Evolutionary conservation across 1,284 basidiomycete species (phyloP).

Genomic region (Cutaneotrichosporon dermatis): DNA sequence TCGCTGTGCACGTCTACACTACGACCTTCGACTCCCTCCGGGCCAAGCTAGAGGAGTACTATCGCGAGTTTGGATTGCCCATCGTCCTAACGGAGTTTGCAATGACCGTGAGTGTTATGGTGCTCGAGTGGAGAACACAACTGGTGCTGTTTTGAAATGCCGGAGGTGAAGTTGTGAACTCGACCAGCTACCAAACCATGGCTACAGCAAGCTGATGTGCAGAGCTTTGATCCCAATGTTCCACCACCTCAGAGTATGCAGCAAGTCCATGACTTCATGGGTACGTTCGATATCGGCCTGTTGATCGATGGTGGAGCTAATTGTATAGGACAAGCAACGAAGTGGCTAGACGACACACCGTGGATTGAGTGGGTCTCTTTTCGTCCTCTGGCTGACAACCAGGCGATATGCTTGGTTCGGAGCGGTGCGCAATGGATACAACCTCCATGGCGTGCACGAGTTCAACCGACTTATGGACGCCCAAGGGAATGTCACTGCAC

Average conservation of each 20-base stretch:
- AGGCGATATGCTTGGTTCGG: constrained; percentile 20
- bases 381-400: neutral
- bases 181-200: no score
- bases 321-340: constrained; percentile 19
- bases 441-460: constrained; percentile 32
- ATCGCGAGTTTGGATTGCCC: constrained; percentile 26
- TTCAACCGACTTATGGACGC: constrained; percentile 36
- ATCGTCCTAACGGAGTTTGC: constrained; percentile 44
- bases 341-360: constrained; percentile 33
- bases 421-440: constrained; percentile 15
- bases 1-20: constrained; percentile 44
- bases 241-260: constrained; percentile 33
- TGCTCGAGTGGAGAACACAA: neutral
- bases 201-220: neutral
- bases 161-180: no score
- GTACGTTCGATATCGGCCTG: neutral
- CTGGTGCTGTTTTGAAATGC: no score
- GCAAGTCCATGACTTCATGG: constrained; percentile 46
- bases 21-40: constrained; percentile 41
- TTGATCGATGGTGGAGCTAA: no score
- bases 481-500: constrained; percentile 25
- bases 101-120: constrained; percentile 30
- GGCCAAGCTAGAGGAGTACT: constrained; percentile 27
- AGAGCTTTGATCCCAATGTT: constrained; percentile 39
- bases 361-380: constrained; percentile 20